These are phyloP conservation scores for Fraxinus platypoda DNA, from an alignment of 305 asterid genomes.

Conservation along the genomic window DNA sequence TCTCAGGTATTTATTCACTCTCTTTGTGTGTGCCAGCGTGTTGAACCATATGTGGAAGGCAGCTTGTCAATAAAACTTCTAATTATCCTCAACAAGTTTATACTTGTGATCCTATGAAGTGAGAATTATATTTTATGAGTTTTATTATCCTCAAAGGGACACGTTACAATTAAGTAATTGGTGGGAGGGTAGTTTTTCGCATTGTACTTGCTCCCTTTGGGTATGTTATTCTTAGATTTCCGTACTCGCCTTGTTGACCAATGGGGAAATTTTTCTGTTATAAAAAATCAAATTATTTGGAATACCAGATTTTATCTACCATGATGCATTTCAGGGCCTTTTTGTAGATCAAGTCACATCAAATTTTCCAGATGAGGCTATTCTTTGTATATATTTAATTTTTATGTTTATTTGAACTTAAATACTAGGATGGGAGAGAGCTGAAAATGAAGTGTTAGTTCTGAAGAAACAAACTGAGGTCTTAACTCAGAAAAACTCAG, in stretches of 20 bases:
- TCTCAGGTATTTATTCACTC: conserved; percentile 53
- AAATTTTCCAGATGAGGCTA: not conserved
- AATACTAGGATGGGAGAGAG: conserved; percentile 85
- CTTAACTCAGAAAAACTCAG: conserved; percentile 44
- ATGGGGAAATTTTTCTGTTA: not conserved
- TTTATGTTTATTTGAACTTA: conserved; percentile 11
- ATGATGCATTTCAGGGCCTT: not conserved
- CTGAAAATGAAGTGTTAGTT: conserved; percentile 67
- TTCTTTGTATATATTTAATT: not conserved
- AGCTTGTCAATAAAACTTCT: not conserved
- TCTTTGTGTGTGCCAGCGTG: not conserved
- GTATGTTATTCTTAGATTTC: not conserved
- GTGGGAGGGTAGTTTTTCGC: not conserved
- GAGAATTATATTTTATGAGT: not conserved
- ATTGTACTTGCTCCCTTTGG: not conserved
- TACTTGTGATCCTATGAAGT: not conserved
- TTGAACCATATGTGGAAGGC: not conserved
- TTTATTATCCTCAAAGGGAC: not conserved
- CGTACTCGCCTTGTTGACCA: not conserved
- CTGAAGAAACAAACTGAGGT: conserved; percentile 67
- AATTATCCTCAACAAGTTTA: not conserved
- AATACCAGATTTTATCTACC: not conserved
- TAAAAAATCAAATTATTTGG: too few species aligned
- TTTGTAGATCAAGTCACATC: not conserved
- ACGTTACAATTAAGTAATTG: not conserved